Evolutionary conservation across 768 basidiomycete species (phyloP).

Genomic region (Macrocybe gigantea): DNA sequence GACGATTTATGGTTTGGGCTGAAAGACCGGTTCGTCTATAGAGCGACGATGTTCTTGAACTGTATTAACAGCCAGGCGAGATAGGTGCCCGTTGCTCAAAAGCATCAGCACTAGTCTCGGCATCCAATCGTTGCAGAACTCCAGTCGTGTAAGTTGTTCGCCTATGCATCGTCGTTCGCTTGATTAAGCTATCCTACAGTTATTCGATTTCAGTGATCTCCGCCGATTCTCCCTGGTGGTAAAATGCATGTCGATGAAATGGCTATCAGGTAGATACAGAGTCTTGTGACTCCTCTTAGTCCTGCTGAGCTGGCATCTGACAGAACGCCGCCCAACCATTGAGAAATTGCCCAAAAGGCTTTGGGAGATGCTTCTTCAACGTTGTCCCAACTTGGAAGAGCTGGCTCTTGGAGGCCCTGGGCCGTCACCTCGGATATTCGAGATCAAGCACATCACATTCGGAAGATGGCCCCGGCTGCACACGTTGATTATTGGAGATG

Average conservation of each 20-base stretch:
- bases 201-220: slow-evolving; percentile 30
- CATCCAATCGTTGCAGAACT: slow-evolving; percentile 22
- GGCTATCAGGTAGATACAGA: slow-evolving; percentile 22
- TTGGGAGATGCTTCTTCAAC: slow-evolving; percentile 36
- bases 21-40: slow-evolving; percentile 15
- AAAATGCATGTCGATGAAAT: slow-evolving; percentile 28
- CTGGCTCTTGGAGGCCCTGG: slow-evolving; percentile 27
- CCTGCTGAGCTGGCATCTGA: neutral
- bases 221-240: slow-evolving; percentile 25
- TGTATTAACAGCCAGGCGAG: neutral
- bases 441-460: slow-evolving; percentile 27
- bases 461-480: slow-evolving; percentile 32
- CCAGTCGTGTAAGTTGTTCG: slow-evolving; percentile 24
- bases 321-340: slow-evolving; percentile 25
- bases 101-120: slow-evolving; percentile 29
- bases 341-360: slow-evolving; percentile 31
- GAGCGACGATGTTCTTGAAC: neutral
- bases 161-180: neutral
- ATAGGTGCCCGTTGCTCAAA: slow-evolving; percentile 28
- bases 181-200: slow-evolving; percentile 13
- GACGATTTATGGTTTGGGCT: slow-evolving; percentile 29
- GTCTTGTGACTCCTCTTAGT: neutral
- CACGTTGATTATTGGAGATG: slow-evolving; percentile 27
- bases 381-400: slow-evolving; percentile 30
- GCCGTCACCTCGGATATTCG: slow-evolving; percentile 33